Conservation (phyloP, 2,329 filamentous ascomycete genomes). For the Cercospora citrullina region DNA sequence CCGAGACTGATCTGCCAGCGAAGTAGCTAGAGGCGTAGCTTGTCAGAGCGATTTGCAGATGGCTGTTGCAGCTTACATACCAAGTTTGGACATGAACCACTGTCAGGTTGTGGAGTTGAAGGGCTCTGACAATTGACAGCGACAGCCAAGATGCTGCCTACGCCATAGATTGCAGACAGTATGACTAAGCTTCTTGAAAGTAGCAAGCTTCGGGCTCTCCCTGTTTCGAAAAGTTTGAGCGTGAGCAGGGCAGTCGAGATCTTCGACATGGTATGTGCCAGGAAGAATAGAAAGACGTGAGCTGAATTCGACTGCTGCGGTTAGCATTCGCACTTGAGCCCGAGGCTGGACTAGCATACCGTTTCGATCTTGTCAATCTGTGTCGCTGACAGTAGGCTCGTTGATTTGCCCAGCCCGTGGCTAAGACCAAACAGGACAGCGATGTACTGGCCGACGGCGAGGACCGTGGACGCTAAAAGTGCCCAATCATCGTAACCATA, state of each 20-base stretch:
- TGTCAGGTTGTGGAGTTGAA: conserved; percentile 1
- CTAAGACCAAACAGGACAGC: conserved; percentile 26
- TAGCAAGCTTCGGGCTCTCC: conserved; percentile 15
- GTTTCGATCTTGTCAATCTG: conserved; percentile 16
- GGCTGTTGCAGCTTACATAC: neutral
- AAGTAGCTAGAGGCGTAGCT: conserved; percentile 11
- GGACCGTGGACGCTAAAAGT: conserved; percentile 28
- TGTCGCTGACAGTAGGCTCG: conserved; percentile 4
- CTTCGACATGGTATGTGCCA: conserved; percentile 25
- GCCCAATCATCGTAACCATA: conserved; percentile 36
- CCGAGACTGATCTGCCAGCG: conserved; percentile 24
- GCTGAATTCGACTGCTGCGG: conserved; percentile 17
- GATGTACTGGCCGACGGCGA: conserved; percentile 30
- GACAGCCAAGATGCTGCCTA: conserved; percentile 15
- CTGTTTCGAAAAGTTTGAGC: conserved; percentile 25
- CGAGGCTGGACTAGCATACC: conserved; percentile 4
- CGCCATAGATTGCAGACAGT: conserved; percentile 15
- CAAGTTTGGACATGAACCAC: conserved; percentile 12
- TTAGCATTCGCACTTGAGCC: conserved; percentile 2
- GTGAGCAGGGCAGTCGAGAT: conserved; percentile 28
- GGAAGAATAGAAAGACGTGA: conserved; percentile 21
- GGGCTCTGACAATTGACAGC: conserved; percentile 16
- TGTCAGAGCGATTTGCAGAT: no score
- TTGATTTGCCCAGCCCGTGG: conserved; percentile 26
- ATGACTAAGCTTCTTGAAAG: conserved; percentile 21